A percentile compares a stretch with the other conserved stretches of the same genome.
These are phyloP conservation scores for Sanghuangporus weigelae DNA, from an alignment of 1,284 basidiomycete species.

Conservation along the genomic window DNA sequence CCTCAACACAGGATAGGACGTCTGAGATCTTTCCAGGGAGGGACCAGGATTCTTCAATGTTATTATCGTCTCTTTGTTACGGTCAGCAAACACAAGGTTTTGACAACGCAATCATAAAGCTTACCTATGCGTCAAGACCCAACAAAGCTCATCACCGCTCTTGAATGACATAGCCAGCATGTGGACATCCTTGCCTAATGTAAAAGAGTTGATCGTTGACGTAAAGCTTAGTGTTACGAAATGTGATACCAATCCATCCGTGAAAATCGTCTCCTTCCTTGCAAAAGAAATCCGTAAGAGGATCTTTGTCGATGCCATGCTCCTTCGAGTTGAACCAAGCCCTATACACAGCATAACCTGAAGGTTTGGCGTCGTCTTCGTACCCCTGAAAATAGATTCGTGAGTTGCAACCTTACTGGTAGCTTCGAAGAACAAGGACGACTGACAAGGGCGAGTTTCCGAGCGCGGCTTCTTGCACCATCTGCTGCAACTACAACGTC, in stretches of 20 bases:
- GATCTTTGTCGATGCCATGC: conserved; percentile 19
- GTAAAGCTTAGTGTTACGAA: not conserved
- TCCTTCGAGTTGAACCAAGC: conserved; percentile 22
- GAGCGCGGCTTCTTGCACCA: conserved; percentile 26
- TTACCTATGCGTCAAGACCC: conserved; percentile 21
- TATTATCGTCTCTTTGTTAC: conserved; percentile 18
- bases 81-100: not conserved
- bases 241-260: conserved; percentile 11
- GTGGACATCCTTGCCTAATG: conserved; percentile 16
- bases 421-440: not conserved
- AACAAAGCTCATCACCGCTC: conserved; percentile 21
- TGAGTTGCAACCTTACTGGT: not conserved
- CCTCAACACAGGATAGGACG: conserved; percentile 18
- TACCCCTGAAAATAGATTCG: conserved; percentile 12
- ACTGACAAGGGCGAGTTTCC: conserved; percentile 13
- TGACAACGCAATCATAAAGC: not conserved
- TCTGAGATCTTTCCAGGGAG: conserved; percentile 22
- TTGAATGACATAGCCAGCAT: conserved; percentile 20
- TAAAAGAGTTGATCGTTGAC: not conserved
- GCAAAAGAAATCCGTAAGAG: conserved; percentile 18
- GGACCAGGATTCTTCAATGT: conserved; percentile 23
- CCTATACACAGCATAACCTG: conserved; percentile 22
- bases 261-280: conserved; percentile 20
- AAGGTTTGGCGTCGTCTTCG: conserved; percentile 21
- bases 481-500: conserved; percentile 30